A percentile compares a stretch with the other conserved stretches of the same genome.
Conservation (phyloP, 148 eudicot genomes). For the Rhododendron williamsianum region DNA sequence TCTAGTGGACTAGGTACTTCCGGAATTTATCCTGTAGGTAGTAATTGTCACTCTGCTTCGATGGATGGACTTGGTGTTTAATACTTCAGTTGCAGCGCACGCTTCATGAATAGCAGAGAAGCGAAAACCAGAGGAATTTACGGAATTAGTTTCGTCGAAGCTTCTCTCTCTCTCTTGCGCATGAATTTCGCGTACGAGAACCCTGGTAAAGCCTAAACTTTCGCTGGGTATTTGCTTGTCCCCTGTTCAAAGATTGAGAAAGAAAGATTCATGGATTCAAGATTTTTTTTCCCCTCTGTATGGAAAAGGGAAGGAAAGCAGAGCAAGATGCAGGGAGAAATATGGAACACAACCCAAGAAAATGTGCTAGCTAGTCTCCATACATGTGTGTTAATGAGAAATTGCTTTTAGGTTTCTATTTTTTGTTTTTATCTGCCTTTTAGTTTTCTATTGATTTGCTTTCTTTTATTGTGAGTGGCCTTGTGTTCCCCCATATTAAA, state of each 20-base stretch:
- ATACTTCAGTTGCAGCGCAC: not conserved
- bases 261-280: conserved; percentile 2
- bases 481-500: conserved; percentile 32
- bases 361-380: conserved; percentile 15
- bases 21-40: not conserved
- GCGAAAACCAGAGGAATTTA: not conserved
- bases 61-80: not conserved
- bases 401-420: conserved; percentile 13
- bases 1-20: not conserved
- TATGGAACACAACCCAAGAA: conserved; percentile 14
- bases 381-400: conserved; percentile 7
- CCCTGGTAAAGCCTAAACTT: conserved; percentile 4
- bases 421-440: no score
- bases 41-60: not conserved
- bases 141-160: not conserved
- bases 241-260: not conserved
- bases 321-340: not conserved
- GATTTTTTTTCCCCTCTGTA: not conserved
- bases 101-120: not conserved
- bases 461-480: conserved; percentile 16
- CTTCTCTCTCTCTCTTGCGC: conserved; percentile 8
- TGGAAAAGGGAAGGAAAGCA: not conserved
- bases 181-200: not conserved
- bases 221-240: conserved; percentile 11
- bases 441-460: conserved; percentile 5